Percentiles rank a stretch among this genome's conserved stretches.
phyloP scores from a whole-genome alignment of 208 protist species.

The Crithidia bombi region DNA sequence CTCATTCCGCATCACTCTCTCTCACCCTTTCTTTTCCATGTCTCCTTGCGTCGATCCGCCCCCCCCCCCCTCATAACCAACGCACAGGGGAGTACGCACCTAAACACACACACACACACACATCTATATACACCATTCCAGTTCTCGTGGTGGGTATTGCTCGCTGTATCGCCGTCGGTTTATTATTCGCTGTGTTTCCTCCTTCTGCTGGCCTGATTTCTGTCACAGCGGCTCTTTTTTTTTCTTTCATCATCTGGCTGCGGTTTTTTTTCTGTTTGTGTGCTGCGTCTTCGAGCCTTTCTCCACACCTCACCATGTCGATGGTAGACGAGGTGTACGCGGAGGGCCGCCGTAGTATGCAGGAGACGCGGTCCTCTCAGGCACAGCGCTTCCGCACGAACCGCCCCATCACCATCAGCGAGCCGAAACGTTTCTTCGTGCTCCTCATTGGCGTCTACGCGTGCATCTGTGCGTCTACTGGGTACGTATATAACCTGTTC shows the following conservation, averaged over 20 bases:
- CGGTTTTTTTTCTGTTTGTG: constrained; percentile 38
- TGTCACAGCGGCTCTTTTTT: constrained; percentile 38
- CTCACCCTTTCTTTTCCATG: neutral
- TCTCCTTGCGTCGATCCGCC: too few relatives aligned
- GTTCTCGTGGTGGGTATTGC: too few relatives aligned
- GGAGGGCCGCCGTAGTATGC: constrained; percentile 25
- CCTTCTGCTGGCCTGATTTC: too few relatives aligned
- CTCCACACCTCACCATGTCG: constrained; percentile 32
- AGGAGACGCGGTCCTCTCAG: constrained; percentile 26
- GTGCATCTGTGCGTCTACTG: constrained; percentile 67
- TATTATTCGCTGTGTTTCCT: neutral
- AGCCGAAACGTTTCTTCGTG: constrained; percentile 70
- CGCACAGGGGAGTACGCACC: too few relatives aligned
- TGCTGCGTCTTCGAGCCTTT: too few relatives aligned
- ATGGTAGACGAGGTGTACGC: constrained; percentile 25
- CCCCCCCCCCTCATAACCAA: too few relatives aligned
- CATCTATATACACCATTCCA: too few relatives aligned
- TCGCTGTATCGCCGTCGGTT: too few relatives aligned
- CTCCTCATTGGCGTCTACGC: constrained; percentile 60
- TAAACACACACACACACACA: neutral
- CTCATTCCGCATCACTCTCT: too few relatives aligned
- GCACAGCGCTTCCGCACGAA: constrained; percentile 17
- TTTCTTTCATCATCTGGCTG: constrained; percentile 19
- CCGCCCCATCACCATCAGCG: constrained; percentile 38
- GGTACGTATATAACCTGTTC: constrained; percentile 81